Conservation (phyloP, 2,329 filamentous ascomycete genomes). For the Westerdykella ornata region DNA sequence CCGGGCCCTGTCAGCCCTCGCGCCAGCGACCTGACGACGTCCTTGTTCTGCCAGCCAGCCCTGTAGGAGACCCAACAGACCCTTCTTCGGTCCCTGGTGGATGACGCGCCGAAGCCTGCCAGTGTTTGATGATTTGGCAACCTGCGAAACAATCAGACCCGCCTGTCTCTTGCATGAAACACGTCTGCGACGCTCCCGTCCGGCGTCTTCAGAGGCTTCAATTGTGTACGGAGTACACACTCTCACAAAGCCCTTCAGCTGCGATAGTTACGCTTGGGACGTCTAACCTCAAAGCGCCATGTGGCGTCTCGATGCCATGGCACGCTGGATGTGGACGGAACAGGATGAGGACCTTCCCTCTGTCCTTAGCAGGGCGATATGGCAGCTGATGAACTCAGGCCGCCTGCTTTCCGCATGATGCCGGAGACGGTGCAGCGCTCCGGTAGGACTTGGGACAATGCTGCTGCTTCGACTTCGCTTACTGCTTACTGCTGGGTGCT, state of each 20-base stretch:
- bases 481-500: too few relatives aligned
- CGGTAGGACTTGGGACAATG: too few relatives aligned
- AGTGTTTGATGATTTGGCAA: slow-evolving; percentile 34
- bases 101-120: slow-evolving; percentile 25
- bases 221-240: neutral
- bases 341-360: too few relatives aligned
- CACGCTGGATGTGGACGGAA: slow-evolving; percentile 10
- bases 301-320: slow-evolving; percentile 11
- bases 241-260: neutral
- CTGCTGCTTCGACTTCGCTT: too few relatives aligned
- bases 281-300: too few relatives aligned
- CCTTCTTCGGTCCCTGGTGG: slow-evolving; percentile 3
- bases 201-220: neutral
- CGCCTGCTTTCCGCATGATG: too few relatives aligned
- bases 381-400: too few relatives aligned
- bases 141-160: slow-evolving; percentile 21
- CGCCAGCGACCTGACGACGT: slow-evolving; percentile 2
- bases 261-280: too few relatives aligned
- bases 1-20: slow-evolving; percentile 8
- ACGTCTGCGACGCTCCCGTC: slow-evolving; percentile 24
- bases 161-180: slow-evolving; percentile 29
- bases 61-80: neutral
- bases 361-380: slow-evolving; percentile 6
- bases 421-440: too few relatives aligned
- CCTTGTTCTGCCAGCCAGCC: too few relatives aligned